These are phyloP conservation scores for Diospyros lotus DNA, from an alignment of 148 eudicot genomes.

Conservation along the genomic window DNA sequence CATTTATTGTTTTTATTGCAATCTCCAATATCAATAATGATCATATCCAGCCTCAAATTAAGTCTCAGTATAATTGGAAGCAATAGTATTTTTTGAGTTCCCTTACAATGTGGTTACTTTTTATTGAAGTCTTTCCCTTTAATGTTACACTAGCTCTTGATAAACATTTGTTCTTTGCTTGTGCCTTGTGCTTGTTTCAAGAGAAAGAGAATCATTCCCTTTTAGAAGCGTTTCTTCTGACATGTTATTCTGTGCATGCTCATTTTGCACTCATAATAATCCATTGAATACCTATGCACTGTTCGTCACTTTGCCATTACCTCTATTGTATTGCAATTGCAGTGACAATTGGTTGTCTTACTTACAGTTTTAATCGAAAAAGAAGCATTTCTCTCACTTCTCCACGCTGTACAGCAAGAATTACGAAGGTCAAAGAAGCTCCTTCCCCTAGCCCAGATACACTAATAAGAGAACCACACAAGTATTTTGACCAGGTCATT, in stretches of 20 bases:
- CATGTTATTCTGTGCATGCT: not conserved
- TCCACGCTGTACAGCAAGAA: constrained; percentile 23
- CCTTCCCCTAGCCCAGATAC: constrained; percentile 42
- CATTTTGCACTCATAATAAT: not conserved
- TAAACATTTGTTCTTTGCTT: not conserved
- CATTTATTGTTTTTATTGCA: not conserved
- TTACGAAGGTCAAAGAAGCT: constrained; percentile 55
- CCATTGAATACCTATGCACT: not conserved
- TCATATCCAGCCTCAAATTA: not conserved
- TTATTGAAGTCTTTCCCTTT: not conserved
- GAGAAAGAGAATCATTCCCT: not conserved
- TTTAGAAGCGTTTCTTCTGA: not conserved
- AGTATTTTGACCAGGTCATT: constrained; percentile 84
- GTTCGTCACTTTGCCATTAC: not conserved
- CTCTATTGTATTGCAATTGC: constrained; percentile 6
- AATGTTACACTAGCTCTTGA: not conserved
- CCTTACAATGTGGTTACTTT: not conserved
- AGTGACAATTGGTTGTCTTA: constrained; percentile 8
- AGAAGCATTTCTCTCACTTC: constrained; percentile 20
- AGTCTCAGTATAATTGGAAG: not conserved
- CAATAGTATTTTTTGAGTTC: not conserved
- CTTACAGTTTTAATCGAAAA: constrained; percentile 31
- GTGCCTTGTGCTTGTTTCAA: not conserved
- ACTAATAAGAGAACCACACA: constrained; percentile 67
- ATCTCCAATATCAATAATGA: not conserved